Conservation (phyloP, 257 asterid genomes). For the Solanum pimpinellifolium region DNA sequence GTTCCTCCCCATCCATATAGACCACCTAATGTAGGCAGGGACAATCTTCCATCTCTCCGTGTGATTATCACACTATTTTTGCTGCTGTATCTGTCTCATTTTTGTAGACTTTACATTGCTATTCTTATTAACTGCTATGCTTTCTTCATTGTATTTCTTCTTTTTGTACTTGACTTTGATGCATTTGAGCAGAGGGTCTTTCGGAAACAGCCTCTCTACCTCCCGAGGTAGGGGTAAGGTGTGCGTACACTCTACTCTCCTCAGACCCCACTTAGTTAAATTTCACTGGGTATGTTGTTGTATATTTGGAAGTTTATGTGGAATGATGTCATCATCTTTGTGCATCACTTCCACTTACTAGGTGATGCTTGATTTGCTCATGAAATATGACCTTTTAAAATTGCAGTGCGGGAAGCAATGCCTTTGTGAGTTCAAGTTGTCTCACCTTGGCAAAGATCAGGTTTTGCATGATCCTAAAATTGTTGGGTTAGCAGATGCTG, state of each 20-base stretch:
- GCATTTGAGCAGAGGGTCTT: not conserved
- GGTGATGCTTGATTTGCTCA: not conserved
- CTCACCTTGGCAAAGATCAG: slow-evolving; percentile 29
- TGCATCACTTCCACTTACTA: not conserved
- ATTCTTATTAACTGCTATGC: not conserved
- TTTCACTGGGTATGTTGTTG: not conserved
- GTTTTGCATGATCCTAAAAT: slow-evolving; percentile 30
- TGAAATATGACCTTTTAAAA: slow-evolving; percentile 1
- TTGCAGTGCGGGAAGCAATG: slow-evolving; percentile 85
- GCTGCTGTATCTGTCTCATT: not conserved
- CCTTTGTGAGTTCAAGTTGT: slow-evolving; percentile 67
- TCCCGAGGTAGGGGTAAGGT: not conserved
- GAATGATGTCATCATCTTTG: not conserved
- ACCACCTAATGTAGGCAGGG: not conserved
- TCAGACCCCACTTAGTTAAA: not conserved
- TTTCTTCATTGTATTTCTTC: not conserved
- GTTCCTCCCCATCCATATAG: not conserved
- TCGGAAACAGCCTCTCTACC: not conserved
- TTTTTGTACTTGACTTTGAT: not conserved
- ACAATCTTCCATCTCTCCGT: not conserved
- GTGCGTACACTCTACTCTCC: not conserved
- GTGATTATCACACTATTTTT: not conserved
- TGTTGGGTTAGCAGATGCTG: slow-evolving; percentile 72
- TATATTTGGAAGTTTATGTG: not conserved
- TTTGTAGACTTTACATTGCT: not conserved